phyloP scores from a whole-genome alignment of 208 protist species.

The Crithidia acanthocephali region DNA sequence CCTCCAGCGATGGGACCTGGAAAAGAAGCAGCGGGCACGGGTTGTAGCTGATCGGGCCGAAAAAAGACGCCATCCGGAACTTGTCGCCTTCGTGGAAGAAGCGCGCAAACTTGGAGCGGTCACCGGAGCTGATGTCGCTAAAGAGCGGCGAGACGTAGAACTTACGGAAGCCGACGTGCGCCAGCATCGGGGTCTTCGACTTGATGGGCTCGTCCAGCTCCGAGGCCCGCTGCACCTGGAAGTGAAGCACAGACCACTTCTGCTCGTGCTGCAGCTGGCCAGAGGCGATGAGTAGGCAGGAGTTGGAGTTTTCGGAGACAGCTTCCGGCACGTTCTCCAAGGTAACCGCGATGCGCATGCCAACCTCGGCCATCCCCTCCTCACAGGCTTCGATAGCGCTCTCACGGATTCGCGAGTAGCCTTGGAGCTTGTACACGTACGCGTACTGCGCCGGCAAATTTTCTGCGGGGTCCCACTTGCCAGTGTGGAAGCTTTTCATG shows the following conservation, averaged over 20 bases:
- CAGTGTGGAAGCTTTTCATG: constrained; percentile 86
- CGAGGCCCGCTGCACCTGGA: constrained; percentile 70
- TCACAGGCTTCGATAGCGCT: constrained; percentile 63
- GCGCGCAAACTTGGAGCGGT: constrained; percentile 86
- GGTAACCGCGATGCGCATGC: constrained; percentile 71
- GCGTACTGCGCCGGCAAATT: constrained; percentile 87
- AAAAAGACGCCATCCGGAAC: constrained; percentile 87
- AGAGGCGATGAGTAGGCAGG: constrained; percentile 76
- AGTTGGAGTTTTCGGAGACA: constrained; percentile 46
- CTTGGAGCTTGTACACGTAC: constrained; percentile 91
- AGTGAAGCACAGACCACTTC: constrained; percentile 92
- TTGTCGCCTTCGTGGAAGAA: constrained; percentile 86
- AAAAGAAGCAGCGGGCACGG: constrained; percentile 88
- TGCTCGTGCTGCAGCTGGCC: constrained; percentile 90
- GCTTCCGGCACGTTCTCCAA: constrained; percentile 59
- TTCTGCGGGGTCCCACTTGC: constrained; percentile 85
- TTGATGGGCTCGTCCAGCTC: constrained; percentile 88
- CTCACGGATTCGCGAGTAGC: constrained; percentile 76
- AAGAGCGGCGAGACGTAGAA: constrained; percentile 92
- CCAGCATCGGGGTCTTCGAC: constrained; percentile 90
- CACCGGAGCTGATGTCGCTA: constrained; percentile 79
- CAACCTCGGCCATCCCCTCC: constrained; percentile 52
- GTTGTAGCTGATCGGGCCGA: constrained; percentile 87
- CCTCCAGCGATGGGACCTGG: constrained; percentile 85
- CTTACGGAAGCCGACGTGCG: constrained; percentile 90